Conservation (phyloP, 208 protist genomes). For the Acanthamoeba royreba region DNA sequence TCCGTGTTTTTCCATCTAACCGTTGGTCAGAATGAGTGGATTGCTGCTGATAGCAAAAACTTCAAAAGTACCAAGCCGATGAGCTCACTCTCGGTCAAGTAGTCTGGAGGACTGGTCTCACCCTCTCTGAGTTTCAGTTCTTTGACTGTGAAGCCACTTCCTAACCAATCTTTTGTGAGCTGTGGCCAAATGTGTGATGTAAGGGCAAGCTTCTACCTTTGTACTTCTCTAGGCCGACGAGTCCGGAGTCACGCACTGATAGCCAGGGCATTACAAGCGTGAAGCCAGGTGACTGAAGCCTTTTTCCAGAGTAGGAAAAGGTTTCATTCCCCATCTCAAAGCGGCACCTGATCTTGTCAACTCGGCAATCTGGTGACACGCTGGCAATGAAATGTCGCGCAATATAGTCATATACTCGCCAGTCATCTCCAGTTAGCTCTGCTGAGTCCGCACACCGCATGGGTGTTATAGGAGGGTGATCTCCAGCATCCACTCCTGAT, state of each 20-base stretch:
- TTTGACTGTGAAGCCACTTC: not conserved
- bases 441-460: not conserved
- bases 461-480: conserved; percentile 82
- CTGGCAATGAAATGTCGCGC: conserved; percentile 71
- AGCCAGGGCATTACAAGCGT: conserved; percentile 84
- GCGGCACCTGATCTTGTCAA: not conserved
- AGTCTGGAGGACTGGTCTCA: conserved; percentile 63
- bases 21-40: not conserved
- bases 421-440: not conserved
- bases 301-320: not conserved
- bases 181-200: not conserved
- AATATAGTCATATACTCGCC: conserved; percentile 75
- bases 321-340: conserved; percentile 52
- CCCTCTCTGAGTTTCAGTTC: conserved; percentile 7
- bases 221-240: conserved; percentile 80
- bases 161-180: not conserved
- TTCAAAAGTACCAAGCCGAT: conserved; percentile 56
- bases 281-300: conserved; percentile 77
- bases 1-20: conserved; percentile 78
- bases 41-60: not conserved
- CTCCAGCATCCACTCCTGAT: conserved; percentile 64
- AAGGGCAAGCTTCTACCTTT: not conserved
- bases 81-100: conserved; percentile 78
- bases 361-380: conserved; percentile 49
- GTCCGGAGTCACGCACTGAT: conserved; percentile 79